phyloP scores from a whole-genome alignment of 495 filamentous ascomycete genomes.

The Trichoderma reesei region DNA sequence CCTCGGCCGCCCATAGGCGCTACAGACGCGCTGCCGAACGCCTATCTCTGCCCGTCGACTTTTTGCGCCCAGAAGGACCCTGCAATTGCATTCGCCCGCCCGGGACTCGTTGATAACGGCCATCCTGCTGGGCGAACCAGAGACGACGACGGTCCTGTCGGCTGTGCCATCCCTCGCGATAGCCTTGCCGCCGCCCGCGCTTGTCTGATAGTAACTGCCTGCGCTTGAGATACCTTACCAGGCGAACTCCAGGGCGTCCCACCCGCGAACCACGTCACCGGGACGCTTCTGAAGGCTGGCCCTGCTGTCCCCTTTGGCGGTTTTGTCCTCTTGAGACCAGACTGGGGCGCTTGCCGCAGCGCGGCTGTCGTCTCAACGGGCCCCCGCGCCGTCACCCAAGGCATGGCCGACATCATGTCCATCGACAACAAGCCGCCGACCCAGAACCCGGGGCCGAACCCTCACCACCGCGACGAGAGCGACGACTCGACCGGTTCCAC shows the following conservation, averaged over 20 bases:
- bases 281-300: neutral
- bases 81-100: slow-evolving; percentile 25
- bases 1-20: slow-evolving; percentile 12
- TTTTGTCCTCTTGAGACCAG: neutral
- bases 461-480: slow-evolving; percentile 35
- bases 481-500: slow-evolving; percentile 48
- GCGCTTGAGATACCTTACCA: neutral
- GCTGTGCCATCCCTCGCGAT: slow-evolving; percentile 9
- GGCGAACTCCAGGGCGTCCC: slow-evolving; percentile 4
- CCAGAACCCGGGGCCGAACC: slow-evolving; percentile 17
- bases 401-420: slow-evolving; percentile 50
- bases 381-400: slow-evolving; percentile 17
- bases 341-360: slow-evolving; percentile 26
- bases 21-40: slow-evolving; percentile 11
- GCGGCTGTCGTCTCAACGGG: slow-evolving; percentile 21
- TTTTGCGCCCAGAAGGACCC: slow-evolving; percentile 9
- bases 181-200: neutral
- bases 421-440: slow-evolving; percentile 39
- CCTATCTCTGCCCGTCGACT: slow-evolving; percentile 7
- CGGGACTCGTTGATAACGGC: slow-evolving; percentile 1
- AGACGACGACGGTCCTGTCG: slow-evolving; percentile 10
- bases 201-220: neutral
- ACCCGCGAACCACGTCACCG: slow-evolving; percentile 10
- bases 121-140: neutral
- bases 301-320: neutral